Evolutionary conservation across 2,329 filamentous ascomycete species (phyloP).

Genomic region (Phialophora chinensis): DNA sequence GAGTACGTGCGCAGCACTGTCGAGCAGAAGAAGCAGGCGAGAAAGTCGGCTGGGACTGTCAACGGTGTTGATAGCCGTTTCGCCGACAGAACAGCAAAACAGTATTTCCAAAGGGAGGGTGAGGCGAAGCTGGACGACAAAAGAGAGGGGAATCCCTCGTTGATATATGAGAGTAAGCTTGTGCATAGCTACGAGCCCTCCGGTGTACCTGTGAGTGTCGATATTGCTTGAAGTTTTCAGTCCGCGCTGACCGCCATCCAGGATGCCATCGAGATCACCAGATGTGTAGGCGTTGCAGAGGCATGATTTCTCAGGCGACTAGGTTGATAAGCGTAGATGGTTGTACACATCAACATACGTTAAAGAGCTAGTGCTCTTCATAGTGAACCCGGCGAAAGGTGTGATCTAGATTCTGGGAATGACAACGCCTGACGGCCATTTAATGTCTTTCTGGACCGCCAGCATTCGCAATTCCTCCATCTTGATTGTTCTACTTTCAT

Average conservation of each 20-base stretch:
- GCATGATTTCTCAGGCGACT: background rate
- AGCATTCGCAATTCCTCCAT: background rate
- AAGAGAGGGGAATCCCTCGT: slow-evolving; percentile 42
- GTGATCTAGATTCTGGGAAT: background rate
- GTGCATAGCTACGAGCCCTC: slow-evolving; percentile 72
- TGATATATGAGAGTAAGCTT: slow-evolving; percentile 69
- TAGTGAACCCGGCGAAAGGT: background rate
- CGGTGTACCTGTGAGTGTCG: slow-evolving; percentile 58
- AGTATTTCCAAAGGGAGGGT: slow-evolving; percentile 38
- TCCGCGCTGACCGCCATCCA: slow-evolving; percentile 45
- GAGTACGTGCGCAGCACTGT: slow-evolving; percentile 61
- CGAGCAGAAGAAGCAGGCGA: slow-evolving; percentile 60
- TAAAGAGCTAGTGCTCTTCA: background rate
- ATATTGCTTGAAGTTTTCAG: background rate
- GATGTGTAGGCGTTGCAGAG: slow-evolving; percentile 55
- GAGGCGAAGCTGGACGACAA: slow-evolving; percentile 40
- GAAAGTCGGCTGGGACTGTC: slow-evolving; percentile 15
- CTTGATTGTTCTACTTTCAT: background rate
- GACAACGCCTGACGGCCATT: background rate
- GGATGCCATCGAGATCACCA: slow-evolving; percentile 72
- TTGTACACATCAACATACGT: background rate
- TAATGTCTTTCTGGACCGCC: background rate
- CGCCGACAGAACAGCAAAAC: slow-evolving; percentile 38
- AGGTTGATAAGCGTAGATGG: background rate
- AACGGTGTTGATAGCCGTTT: slow-evolving; percentile 37